Percentiles rank a stretch among this genome's conserved stretches.
Conservation (phyloP, 495 filamentous ascomycete species). For the Achaetomiella virescens region DNA sequence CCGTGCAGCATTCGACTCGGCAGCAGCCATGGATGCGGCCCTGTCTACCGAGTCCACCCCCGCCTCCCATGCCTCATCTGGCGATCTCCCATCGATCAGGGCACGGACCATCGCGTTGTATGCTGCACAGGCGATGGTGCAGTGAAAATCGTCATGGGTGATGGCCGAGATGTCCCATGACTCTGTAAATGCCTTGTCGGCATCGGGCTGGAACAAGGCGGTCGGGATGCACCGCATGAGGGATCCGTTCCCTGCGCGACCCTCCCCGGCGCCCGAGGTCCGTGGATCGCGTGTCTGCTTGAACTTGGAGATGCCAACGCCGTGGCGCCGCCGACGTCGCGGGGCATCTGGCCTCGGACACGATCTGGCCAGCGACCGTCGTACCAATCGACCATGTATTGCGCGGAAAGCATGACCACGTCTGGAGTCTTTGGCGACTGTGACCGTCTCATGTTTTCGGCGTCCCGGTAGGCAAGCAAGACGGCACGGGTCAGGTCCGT, state of each 20-base stretch:
- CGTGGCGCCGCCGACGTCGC: slow-evolving; percentile 25
- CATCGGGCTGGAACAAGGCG: slow-evolving; percentile 17
- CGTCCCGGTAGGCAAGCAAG: slow-evolving; percentile 21
- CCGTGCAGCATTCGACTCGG: neutral
- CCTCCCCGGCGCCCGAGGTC: slow-evolving; percentile 18
- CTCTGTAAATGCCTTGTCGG: slow-evolving; percentile 4
- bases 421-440: neutral
- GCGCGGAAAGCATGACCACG: slow-evolving; percentile 12
- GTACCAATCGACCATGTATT: slow-evolving; percentile 26
- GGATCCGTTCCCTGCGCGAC: slow-evolving; percentile 22
- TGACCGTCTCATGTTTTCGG: neutral
- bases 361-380: slow-evolving; percentile 25
- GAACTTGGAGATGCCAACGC: slow-evolving; percentile 14
- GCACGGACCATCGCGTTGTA: slow-evolving; percentile 22
- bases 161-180: slow-evolving; percentile 16
- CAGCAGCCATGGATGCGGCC: neutral
- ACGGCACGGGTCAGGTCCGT: slow-evolving; percentile 19
- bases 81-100: slow-evolving; percentile 17
- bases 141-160: slow-evolving; percentile 23
- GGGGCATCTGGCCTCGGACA: slow-evolving; percentile 4
- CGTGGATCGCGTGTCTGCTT: slow-evolving; percentile 7
- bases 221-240: slow-evolving; percentile 29
- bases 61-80: slow-evolving; percentile 16
- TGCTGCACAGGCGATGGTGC: slow-evolving; percentile 17
- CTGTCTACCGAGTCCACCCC: slow-evolving; percentile 8